Evolutionary conservation across 2,329 filamentous ascomycete species (phyloP).

Genomic region (Aspergillus quadricinctus): DNA sequence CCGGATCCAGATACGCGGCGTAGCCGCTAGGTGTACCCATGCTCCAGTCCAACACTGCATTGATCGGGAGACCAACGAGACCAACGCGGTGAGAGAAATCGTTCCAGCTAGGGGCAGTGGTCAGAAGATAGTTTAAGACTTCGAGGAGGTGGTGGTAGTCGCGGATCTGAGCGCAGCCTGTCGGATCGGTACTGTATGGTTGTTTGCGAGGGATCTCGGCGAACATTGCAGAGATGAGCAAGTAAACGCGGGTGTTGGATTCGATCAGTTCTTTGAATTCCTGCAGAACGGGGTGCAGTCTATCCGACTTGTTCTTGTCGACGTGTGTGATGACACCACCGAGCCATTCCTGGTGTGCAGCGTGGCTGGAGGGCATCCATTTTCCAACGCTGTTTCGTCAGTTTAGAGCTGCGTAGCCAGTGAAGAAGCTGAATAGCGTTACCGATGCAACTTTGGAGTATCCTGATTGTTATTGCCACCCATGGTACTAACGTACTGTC

Average conservation of each 20-base stretch:
- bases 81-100: conserved; percentile 32
- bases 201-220: conserved; percentile 59
- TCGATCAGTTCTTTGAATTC: conserved; percentile 67
- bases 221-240: conserved; percentile 66
- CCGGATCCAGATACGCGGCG: conserved; percentile 50
- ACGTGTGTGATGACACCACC: conserved; percentile 52
- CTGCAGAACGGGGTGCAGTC: conserved; percentile 56
- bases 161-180: conserved; percentile 58
- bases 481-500: no score
- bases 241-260: conserved; percentile 57
- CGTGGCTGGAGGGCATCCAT: conserved; percentile 63
- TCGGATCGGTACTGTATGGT: conserved; percentile 59
- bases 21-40: conserved; percentile 54
- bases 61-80: conserved; percentile 54
- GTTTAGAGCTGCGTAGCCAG: background rate
- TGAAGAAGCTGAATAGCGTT: background rate
- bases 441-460: background rate
- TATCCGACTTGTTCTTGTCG: conserved; percentile 45
- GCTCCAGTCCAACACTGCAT: conserved; percentile 56
- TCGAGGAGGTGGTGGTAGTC: conserved; percentile 64
- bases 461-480: background rate
- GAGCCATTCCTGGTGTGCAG: conserved; percentile 62
- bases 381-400: conserved; percentile 43
- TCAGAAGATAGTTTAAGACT: conserved; percentile 56
- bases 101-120: conserved; percentile 28